phyloP scores from a whole-genome alignment of 1,284 basidiomycete species.

The Coniferiporia sulphurascens region DNA sequence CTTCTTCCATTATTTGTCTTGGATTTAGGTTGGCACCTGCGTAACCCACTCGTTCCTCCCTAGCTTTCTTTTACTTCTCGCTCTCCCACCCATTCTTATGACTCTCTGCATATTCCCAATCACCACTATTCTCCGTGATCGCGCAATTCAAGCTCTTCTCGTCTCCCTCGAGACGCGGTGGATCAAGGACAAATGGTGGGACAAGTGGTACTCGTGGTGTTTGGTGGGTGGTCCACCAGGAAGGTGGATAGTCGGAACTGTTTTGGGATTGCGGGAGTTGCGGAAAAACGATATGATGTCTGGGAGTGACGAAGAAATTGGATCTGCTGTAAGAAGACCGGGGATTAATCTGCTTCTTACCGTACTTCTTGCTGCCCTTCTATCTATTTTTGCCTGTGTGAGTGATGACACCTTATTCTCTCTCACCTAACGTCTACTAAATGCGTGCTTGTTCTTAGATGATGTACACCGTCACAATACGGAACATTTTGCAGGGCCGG shows the following conservation, averaged over 20 bases:
- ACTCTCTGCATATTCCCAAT: conserved; percentile 33
- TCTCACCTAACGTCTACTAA: background rate
- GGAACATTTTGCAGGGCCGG: conserved; percentile 30
- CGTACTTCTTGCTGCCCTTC: conserved; percentile 23
- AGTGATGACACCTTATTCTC: conserved; percentile 16
- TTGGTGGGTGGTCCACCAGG: conserved; percentile 45
- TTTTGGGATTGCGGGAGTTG: conserved; percentile 37
- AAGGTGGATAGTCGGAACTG: conserved; percentile 39
- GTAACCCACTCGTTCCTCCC: conserved; percentile 39
- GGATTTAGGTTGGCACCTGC: conserved; percentile 43
- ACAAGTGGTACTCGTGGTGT: conserved; percentile 45
- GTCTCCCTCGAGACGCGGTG: conserved; percentile 34
- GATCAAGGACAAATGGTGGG: conserved; percentile 41
- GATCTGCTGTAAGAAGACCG: conserved; percentile 35
- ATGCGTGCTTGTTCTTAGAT: conserved; percentile 19
- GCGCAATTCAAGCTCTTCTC: conserved; percentile 32
- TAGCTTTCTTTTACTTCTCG: conserved; percentile 37
- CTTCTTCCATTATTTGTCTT: background rate
- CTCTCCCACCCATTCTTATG: conserved; percentile 32
- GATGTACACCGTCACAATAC: conserved; percentile 27
- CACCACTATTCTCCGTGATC: conserved; percentile 26
- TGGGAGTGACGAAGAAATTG: conserved; percentile 10
- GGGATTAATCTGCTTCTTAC: conserved; percentile 29
- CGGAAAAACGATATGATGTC: conserved; percentile 19
- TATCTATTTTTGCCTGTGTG: conserved; percentile 39